Evolutionary conservation across 306 rosid genomes (phyloP), one percentile per base, ranked within the genome.

Genomic region (Pyrus pyrifolia): DNA sequence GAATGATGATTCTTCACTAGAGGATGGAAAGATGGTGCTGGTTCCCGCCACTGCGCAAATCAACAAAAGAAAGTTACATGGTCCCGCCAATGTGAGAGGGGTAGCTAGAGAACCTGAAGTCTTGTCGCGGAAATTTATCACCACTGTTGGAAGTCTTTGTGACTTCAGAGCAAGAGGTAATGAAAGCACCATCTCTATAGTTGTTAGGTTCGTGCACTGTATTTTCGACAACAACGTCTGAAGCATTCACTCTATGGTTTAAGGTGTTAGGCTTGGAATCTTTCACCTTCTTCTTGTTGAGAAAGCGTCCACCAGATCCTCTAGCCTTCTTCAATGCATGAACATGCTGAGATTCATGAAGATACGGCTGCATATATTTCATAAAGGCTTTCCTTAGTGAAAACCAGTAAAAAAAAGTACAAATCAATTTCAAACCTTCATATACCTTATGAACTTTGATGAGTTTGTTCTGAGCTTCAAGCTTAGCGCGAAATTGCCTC

Each of bases 321-420:
- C 93, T 84, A 67, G 93, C 91, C 81, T 93, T 83, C 82, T 86
- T 89, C 30, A 91, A 11, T 30, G 97, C 97, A 76, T 91, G 97
- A 66, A 74, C 83, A 70, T 91, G 97, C 57, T 92, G 86, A 12
- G 97, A 91, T 75, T 91, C 93, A 0, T 91, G 97, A 72, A 87
- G 89, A 85, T 91, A 91, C 2, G 97, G 93, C 97, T 91, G 92
- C 82, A 83, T 8, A 78, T 68, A 27, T 68, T 14, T 51, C 29
- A 67, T 9, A 51, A 60, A 4, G 42, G 68, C 65, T 23, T 69
- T 70, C 52, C 62, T 75, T 21, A 81, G 72, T 44, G 38, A 33
- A 59, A 38, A 60, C 31, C 42, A 1, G 38, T 71, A 46, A 46
- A 52, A 35, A n/a, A 31, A 9, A 29, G 6, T n/a, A 53, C 22